phyloP scores from a whole-genome alignment of 305 asterid genomes.

The Fraxinus nigra region DNA sequence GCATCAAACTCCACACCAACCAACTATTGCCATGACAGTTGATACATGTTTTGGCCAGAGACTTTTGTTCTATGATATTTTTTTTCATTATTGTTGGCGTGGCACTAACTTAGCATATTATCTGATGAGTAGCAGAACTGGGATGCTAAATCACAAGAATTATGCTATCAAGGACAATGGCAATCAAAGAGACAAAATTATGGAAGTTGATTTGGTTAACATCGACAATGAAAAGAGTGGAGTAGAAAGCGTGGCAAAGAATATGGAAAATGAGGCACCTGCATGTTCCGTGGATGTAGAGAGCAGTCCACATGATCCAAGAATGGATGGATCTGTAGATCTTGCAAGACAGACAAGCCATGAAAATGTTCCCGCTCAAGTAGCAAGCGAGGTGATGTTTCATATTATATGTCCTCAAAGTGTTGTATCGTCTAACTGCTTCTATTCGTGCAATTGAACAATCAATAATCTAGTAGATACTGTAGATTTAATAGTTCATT shows the following conservation, averaged over 20 bases:
- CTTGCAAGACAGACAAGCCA: slow-evolving; percentile 23
- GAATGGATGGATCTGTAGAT: slow-evolving; percentile 28
- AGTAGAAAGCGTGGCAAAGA: slow-evolving; percentile 24
- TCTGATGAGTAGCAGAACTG: slow-evolving; percentile 35
- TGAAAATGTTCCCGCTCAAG: slow-evolving; percentile 31
- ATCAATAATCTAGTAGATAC: background rate
- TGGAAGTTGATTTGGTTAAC: slow-evolving; percentile 32
- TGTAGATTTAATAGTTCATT: background rate
- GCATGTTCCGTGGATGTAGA: slow-evolving; percentile 21
- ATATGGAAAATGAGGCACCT: slow-evolving; percentile 27
- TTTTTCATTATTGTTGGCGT: background rate
- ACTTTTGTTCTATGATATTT: slow-evolving; percentile 1
- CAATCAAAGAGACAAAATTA: slow-evolving; percentile 28
- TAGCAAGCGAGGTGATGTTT: slow-evolving; percentile 33
- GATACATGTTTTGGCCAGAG: background rate
- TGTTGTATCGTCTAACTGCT: background rate
- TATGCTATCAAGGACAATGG: slow-evolving; percentile 26
- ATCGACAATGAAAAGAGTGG: slow-evolving; percentile 23
- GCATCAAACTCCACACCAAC: background rate
- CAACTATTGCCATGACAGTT: background rate
- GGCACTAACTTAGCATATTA: slow-evolving; percentile 2
- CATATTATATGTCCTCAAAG: background rate
- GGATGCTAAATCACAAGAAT: slow-evolving; percentile 21
- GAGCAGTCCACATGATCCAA: slow-evolving; percentile 28
- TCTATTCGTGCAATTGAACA: background rate